Percentiles rank a stretch among this genome's conserved stretches.
These are phyloP conservation scores for Nepenthes gracilis DNA, from an alignment of 148 eudicot genomes.

Conservation along the genomic window DNA sequence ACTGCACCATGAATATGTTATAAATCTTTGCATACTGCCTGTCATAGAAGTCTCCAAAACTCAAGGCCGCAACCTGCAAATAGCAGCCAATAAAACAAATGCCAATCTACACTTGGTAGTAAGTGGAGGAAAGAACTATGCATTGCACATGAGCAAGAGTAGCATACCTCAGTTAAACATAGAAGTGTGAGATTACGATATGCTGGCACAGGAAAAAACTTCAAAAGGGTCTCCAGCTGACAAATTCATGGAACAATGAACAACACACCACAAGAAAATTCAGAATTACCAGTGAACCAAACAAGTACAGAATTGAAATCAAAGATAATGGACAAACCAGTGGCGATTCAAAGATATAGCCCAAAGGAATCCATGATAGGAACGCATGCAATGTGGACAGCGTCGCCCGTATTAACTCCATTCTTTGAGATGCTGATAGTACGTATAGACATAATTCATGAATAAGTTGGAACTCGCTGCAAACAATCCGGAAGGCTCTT, in stretches of 20 bases:
- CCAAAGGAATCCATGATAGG: conserved; percentile 97
- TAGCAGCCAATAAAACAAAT: not conserved
- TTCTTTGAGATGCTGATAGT: conserved; percentile 84
- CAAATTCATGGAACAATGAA: conserved; percentile 4
- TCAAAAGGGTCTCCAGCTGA: conserved; percentile 82
- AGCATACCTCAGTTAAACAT: conserved; percentile 80
- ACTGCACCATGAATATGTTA: conserved; percentile 67
- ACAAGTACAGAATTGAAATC: not conserved
- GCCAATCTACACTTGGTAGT: not conserved
- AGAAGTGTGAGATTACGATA: conserved; percentile 92
- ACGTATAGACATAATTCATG: conserved; percentile 97
- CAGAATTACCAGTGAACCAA: not conserved
- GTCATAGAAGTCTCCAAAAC: conserved; percentile 78
- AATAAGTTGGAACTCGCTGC: conserved; percentile 96
- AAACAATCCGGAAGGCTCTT: conserved; percentile 6
- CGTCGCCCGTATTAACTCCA: conserved; percentile 88
- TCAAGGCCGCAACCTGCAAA: conserved; percentile 79
- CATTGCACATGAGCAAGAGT: not conserved
- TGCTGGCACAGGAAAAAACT: conserved; percentile 67
- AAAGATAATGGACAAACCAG: conserved; percentile 46
- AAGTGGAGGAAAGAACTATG: not conserved
- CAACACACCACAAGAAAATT: conserved; percentile 3
- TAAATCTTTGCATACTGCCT: conserved; percentile 77
- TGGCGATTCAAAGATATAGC: conserved; percentile 95
- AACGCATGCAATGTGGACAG: conserved; percentile 92